Evolutionary conservation across 495 filamentous ascomycete species (phyloP), one percentile per base, ranked within the genome.

Genomic region (Talaromyces proteolyticus): DNA sequence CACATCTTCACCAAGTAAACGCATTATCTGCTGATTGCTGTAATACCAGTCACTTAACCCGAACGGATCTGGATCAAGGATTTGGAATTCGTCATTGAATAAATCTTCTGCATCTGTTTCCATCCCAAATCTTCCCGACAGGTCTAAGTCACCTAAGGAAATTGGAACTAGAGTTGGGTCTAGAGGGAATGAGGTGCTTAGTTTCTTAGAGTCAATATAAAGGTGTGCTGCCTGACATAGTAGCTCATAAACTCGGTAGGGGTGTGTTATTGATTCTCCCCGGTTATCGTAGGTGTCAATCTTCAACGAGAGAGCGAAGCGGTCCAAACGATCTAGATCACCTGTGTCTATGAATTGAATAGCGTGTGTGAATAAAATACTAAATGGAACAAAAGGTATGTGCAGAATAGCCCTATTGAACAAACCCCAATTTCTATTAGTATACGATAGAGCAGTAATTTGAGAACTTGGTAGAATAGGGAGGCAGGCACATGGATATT

Each of bases 301-400:
- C 23, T 47, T 22, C 7, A 63, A 37, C 20, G 60, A 63, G 23
- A 26, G 34, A 3, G 44, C 50, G 47, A 63, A 63, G 40, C 55
- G 50, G 18, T 63, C 52, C 17, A 63, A 34, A 10, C 45, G 51
- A 26, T 8, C 43, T 24, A 63, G 46, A 24, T 63, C 58, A 16
- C 41, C 22, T 10, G 25, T 19, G 38, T 64, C 61, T 11, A 41
- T 49, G 34, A 57, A 39, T 43, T 59, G 59, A 40, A 61, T 56
- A n/a, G 52, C 42, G n/a, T 49, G 56, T 0, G 56, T 57, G 47
- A 64, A 59, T 3, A 61, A 49, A 29, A 64, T 57, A 42, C 47
- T 57, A 24, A 64, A 64, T 47, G 61, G 56, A 29, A 59, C 58
- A 44, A 64, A 64, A 26, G 61, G 56, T 26, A 26, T 40, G 42